Evolutionary conservation across 371 early-diverging fungal genomes (phyloP).

Genomic region (Chytridiales sp.): DNA sequence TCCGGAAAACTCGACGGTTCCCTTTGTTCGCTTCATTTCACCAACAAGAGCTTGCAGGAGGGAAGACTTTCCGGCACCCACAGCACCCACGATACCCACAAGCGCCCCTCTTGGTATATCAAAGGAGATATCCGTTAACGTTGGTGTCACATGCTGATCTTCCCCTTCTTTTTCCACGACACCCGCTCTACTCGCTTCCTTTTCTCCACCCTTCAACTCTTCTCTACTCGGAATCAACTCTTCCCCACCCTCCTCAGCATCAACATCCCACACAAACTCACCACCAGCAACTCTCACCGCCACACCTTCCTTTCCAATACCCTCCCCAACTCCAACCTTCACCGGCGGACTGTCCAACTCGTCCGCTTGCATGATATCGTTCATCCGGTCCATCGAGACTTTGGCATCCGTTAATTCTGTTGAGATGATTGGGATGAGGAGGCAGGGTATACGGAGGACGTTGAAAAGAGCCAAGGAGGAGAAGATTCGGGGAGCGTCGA

Average conservation of each 20-base stretch:
- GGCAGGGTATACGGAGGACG: conserved; percentile 25
- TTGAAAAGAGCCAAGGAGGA: conserved; percentile 40
- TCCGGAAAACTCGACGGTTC: conserved; percentile 60
- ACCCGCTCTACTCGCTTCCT: not conserved
- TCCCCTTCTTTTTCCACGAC: conserved; percentile 8
- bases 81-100: conserved; percentile 34
- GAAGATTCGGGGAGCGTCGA: conserved; percentile 28
- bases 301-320: conserved; percentile 18
- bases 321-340: too few relatives aligned
- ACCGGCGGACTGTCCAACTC: conserved; percentile 22
- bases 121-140: conserved; percentile 1
- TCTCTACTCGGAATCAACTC: not conserved
- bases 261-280: conserved; percentile 56
- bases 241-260: not conserved
- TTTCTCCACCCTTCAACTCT: too few relatives aligned
- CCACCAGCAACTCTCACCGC: conserved; percentile 43
- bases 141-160: too few relatives aligned
- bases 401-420: conserved; percentile 25
- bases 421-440: conserved; percentile 21
- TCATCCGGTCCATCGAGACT: conserved; percentile 24
- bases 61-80: conserved; percentile 32
- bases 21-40: conserved; percentile 20
- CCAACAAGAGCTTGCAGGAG: conserved; percentile 27
- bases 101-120: conserved; percentile 15
- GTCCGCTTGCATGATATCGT: conserved; percentile 26